Base-by-base conservation (phyloP, 495 filamentous ascomycete species). In the Tetracladium setigerum region DNA sequence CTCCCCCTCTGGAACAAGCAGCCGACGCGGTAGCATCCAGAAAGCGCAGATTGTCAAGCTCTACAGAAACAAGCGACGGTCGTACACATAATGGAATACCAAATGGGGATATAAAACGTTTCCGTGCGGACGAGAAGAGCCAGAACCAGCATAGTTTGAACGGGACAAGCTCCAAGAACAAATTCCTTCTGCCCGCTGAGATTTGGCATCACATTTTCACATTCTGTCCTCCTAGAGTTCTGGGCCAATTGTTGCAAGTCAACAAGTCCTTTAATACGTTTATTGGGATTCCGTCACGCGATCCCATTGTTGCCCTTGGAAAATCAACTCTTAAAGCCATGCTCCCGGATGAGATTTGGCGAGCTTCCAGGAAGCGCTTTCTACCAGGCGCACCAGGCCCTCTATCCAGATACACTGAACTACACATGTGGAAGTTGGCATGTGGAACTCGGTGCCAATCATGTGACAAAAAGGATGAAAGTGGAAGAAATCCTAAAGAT, bases 381-480 rank as follows among this genome's bases (percentile, higher is more conserved):
- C 30, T 68, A 61, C 73, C 69, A 3, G 67, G 69, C 33, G 73
- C 80, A 65, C 81, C 81, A 39, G 56, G 62, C 40, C 78, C 81
- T 30, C 65, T 83, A n/a, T 55, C 47, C 30, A 69, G 65, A 12
- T 71, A 66, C 37, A 69, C 71, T 27, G 81, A 85, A 53, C 63
- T 79, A 18, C 69, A 74, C 18, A 83, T 85, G 79, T 83, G 79
- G 74, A 74, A 68, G 43, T 59, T 85, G 32, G 65, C 72, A 30
- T 72, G 71, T 54, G 68, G 69, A 7, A 61, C 51, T 9, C 59
- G 35, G n/a, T 85, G 81, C 58, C 71, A 82, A 53, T 69, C 72
- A 44, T 83, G 81, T 56, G 58, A 52, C 5, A 71, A 63, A 46
- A 58, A 52, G 48, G 32, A 31, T 15, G 19, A 40, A 33, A 48